Evolutionary conservation across 768 basidiomycete genomes (phyloP).

Genomic region (Myochromella boudieri): DNA sequence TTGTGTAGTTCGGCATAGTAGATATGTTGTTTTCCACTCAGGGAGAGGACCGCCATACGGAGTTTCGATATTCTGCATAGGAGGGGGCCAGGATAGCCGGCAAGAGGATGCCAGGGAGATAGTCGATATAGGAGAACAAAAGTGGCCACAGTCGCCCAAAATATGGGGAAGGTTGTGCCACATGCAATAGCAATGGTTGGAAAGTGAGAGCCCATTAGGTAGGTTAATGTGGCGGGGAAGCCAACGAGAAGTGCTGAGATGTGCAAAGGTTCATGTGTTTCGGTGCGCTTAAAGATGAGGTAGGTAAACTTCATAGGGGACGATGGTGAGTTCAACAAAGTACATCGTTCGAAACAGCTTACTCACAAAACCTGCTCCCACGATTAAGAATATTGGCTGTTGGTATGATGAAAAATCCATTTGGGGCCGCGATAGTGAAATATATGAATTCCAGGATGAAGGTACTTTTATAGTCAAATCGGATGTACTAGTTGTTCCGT

Average conservation of each 20-base stretch:
- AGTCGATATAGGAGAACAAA: too few species aligned
- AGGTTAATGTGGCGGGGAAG: constrained; percentile 23
- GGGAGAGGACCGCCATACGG: constrained; percentile 30
- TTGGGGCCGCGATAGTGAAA: too few species aligned
- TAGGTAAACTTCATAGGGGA: constrained; percentile 23
- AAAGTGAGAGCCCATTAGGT: constrained; percentile 20
- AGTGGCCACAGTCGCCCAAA: constrained; percentile 29
- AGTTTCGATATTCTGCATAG: constrained; percentile 38
- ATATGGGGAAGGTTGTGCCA: constrained; percentile 22
- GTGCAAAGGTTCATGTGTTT: constrained; percentile 27
- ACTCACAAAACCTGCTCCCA: constrained; percentile 16
- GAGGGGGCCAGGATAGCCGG: constrained; percentile 45
- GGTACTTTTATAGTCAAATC: too few species aligned
- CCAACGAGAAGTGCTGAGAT: constrained; percentile 26
- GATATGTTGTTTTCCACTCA: constrained; percentile 39
- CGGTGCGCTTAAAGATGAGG: constrained; percentile 33
- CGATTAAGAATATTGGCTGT: constrained; percentile 14
- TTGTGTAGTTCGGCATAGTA: constrained; percentile 45
- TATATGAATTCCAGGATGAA: too few species aligned
- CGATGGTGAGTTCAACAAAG: not conserved
- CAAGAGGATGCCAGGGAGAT: constrained; percentile 47
- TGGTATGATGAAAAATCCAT: constrained; percentile 10
- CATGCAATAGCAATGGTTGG: constrained; percentile 13
- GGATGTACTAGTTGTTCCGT: too few species aligned
- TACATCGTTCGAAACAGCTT: not conserved